Evolutionary conservation across 2,329 filamentous ascomycete species (phyloP).

Genomic region (Camillea tinctor): DNA sequence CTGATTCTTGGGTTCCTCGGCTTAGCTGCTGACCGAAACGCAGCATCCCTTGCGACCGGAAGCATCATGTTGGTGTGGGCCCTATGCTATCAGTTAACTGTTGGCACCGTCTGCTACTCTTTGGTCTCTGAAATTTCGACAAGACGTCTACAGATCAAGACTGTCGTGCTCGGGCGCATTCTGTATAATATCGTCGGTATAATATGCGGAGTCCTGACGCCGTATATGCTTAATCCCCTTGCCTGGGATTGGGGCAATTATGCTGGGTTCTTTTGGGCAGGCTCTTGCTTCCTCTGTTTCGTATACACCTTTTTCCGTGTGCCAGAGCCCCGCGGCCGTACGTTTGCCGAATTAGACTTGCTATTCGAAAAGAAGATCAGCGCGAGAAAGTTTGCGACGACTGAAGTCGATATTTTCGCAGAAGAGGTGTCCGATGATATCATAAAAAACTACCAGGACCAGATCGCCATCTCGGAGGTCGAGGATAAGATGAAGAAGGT

Average conservation of each 20-base stretch:
- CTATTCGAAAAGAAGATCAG: slow-evolving; percentile 73
- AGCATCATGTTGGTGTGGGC: slow-evolving; percentile 83
- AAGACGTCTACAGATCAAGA: slow-evolving; percentile 83
- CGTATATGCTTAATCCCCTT: slow-evolving; percentile 87
- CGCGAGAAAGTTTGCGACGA: slow-evolving; percentile 69
- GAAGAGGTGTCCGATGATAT: slow-evolving; percentile 48
- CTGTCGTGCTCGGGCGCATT: slow-evolving; percentile 80
- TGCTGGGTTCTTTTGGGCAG: slow-evolving; percentile 83
- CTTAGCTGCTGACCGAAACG: slow-evolving; percentile 63
- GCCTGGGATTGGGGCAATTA: slow-evolving; percentile 89
- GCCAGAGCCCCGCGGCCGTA: slow-evolving; percentile 76
- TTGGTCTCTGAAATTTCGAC: slow-evolving; percentile 83
- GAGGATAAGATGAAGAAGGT: slow-evolving; percentile 11
- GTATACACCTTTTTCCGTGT: slow-evolving; percentile 79
- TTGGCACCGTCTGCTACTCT: slow-evolving; percentile 88
- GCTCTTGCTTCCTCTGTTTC: slow-evolving; percentile 76
- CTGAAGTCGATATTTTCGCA: slow-evolving; percentile 56
- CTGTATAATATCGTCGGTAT: slow-evolving; percentile 82
- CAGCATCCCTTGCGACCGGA: slow-evolving; percentile 74
- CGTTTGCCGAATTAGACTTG: slow-evolving; percentile 83
- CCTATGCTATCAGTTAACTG: slow-evolving; percentile 79
- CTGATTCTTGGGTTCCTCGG: slow-evolving; percentile 82
- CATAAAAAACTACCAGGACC: slow-evolving; percentile 48
- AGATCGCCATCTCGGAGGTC: slow-evolving; percentile 32
- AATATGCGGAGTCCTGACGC: slow-evolving; percentile 76